phyloP scores from a whole-genome alignment of 2,329 filamentous ascomycete genomes.

The Fusarium pilosicola region DNA sequence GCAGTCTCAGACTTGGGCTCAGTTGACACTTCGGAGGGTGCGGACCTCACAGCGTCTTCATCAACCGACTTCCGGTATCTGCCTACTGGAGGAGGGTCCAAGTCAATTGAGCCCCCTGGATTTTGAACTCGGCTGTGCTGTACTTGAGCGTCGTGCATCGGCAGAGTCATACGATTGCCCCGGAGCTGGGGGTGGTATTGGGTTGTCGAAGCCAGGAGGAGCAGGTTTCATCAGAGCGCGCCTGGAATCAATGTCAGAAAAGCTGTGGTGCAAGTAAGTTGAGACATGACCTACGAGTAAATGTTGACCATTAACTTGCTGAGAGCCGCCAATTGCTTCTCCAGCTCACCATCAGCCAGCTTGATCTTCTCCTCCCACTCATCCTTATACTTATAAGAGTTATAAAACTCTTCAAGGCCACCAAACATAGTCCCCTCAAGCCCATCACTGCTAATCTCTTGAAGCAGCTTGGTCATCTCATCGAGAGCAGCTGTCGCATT shows the following conservation, averaged over 20 bases:
- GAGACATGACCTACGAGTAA: conserved; percentile 43
- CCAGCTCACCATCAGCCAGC: conserved; percentile 43
- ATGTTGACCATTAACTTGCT: conserved; percentile 48
- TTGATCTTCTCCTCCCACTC: conserved; percentile 48
- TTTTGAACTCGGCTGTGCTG: neutral
- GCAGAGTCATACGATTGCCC: neutral
- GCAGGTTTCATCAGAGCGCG: conserved; percentile 46
- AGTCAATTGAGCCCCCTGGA: conserved; percentile 3
- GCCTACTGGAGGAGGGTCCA: conserved; percentile 29
- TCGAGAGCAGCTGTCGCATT: conserved; percentile 41
- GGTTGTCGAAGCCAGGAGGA: conserved; percentile 25
- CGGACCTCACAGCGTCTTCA: neutral
- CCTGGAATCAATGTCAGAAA: conserved; percentile 21
- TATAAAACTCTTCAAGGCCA: conserved; percentile 46
- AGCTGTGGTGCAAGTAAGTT: neutral
- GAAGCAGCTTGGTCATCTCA: conserved; percentile 46
- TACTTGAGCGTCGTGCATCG: neutral
- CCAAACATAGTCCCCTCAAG: conserved; percentile 33
- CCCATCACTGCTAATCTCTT: conserved; percentile 42
- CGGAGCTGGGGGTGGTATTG: conserved; percentile 26
- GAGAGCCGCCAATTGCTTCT: conserved; percentile 43
- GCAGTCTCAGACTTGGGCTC: neutral
- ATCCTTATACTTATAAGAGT: conserved; percentile 48
- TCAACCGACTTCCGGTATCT: conserved; percentile 2
- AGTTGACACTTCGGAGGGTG: neutral